Percentiles rank a stretch among this genome's conserved stretches.
Evolutionary conservation across 176 grass and related monocot species (phyloP).

Genomic region (Carex parvula): DNA sequence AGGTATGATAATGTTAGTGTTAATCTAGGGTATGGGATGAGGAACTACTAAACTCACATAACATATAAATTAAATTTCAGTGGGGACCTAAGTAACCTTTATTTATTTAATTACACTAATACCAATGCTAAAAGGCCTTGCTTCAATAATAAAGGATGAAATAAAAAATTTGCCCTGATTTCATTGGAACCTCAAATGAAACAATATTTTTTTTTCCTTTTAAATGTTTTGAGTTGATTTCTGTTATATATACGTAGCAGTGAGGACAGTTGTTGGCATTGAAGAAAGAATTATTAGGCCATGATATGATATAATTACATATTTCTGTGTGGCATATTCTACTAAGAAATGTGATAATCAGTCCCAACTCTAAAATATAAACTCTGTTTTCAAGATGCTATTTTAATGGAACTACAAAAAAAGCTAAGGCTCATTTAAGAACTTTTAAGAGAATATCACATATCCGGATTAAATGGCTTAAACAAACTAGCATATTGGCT

Average conservation of each 20-base stretch:
- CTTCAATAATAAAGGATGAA: no score
- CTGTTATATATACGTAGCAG: background rate
- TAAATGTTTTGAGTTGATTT: background rate
- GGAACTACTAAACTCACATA: no score
- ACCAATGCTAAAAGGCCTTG: no score
- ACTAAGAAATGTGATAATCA: background rate
- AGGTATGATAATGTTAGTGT: no score
- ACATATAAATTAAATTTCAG: no score
- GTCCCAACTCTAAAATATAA: background rate
- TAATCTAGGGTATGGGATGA: no score
- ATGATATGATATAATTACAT: background rate
- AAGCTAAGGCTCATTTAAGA: background rate
- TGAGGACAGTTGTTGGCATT: background rate
- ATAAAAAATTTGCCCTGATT: background rate
- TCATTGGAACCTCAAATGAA: background rate
- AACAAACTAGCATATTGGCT: background rate
- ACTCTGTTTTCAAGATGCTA: background rate
- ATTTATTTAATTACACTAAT: no score
- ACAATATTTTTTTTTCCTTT: background rate
- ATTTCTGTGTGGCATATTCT: background rate
- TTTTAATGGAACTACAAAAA: background rate
- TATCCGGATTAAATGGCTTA: slow-evolving; percentile 16
- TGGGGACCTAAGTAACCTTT: no score
- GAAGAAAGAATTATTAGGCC: background rate
- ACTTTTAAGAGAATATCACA: background rate